Base-by-base conservation (phyloP, 208 protist genomes). In the Trypanosoma conorhini region DNA sequence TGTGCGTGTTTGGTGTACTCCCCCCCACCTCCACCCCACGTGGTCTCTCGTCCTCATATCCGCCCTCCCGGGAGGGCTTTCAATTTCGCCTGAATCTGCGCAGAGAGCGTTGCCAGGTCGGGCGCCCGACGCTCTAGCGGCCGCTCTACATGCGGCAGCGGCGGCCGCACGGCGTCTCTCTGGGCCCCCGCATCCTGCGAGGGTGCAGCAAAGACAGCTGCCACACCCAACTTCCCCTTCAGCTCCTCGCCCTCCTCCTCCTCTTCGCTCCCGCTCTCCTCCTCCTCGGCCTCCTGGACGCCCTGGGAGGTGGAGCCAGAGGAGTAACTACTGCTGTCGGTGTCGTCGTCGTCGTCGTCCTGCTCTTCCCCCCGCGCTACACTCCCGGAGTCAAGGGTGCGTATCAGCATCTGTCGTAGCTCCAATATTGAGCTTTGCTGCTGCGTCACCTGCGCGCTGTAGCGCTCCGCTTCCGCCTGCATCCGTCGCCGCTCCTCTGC, bases 381-480 rank as follows among this genome's bases (percentile, higher is more conserved):
- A 17, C 26, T 52, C 35, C 55, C 70, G 35, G 70, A 64, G 46
- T 84, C 87, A 76, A 93, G 81, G 40, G 82, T 83, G 60, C 87
- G 91, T 26, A 92, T 87, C 3, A 96, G 75, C 82, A 92, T 89
- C 73, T 92, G 81, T 0, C 91, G 86, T 56, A 96, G 72, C 52
- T 86, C 88, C 15, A 96, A 52, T 33, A 96, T 93, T 5, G 82
- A 86, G 65, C 84, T 84, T 76, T 96, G 91, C 76, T 96, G 91
- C 66, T 94, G 79, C 62, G 86, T 83, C 24, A 92, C 81, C 62
- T 96, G 91, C 24, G 86, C 85, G 50, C 80, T 74, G 62, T 92
- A 85, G 12, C 91, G 86, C 70, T 91, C 84, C 21, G 81, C 85
- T 73, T 92, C 81, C 22, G 67, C 54, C 63, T 80, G 70, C 79